Conservation (phyloP, 2,329 filamentous ascomycete species). For the Gnomoniopsis smithogilvyi region DNA sequence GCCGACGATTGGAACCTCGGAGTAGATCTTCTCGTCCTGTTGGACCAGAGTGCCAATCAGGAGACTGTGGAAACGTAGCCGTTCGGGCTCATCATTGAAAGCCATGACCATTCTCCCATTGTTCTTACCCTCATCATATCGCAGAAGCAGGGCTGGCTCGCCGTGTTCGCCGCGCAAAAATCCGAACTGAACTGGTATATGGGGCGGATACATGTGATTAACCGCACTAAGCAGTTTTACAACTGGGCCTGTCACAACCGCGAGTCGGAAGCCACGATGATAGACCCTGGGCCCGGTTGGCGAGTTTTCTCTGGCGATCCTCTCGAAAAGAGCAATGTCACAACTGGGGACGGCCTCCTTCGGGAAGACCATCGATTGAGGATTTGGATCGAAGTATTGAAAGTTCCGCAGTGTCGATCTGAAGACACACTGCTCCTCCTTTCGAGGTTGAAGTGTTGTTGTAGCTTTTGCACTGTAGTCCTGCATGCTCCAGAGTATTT, state of each 20-base stretch:
- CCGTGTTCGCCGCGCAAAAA: constrained; percentile 71
- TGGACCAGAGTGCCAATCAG: constrained; percentile 70
- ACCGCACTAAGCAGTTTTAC: constrained; percentile 76
- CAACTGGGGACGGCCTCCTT: constrained; percentile 70
- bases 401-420: constrained; percentile 69
- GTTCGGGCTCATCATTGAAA: constrained; percentile 71
- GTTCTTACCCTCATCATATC: constrained; percentile 62
- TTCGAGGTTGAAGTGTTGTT: constrained; percentile 62
- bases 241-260: constrained; percentile 72
- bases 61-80: constrained; percentile 67
- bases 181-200: constrained; percentile 71
- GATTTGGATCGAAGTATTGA: constrained; percentile 74
- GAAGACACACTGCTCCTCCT: constrained; percentile 69
- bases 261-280: constrained; percentile 77
- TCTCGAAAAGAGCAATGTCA: constrained; percentile 74
- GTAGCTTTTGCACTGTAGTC: constrained; percentile 80
- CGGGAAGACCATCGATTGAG: constrained; percentile 71
- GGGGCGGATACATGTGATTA: constrained; percentile 64
- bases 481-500: constrained; percentile 76
- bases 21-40: constrained; percentile 65
- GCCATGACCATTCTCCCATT: constrained; percentile 73
- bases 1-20: constrained; percentile 64
- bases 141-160: constrained; percentile 66
- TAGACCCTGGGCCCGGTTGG: constrained; percentile 69
- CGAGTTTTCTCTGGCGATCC: constrained; percentile 62